Evolutionary conservation across 1,139 yeast genomes (phyloP).

Genomic region (Saccharomyces uvarum): DNA sequence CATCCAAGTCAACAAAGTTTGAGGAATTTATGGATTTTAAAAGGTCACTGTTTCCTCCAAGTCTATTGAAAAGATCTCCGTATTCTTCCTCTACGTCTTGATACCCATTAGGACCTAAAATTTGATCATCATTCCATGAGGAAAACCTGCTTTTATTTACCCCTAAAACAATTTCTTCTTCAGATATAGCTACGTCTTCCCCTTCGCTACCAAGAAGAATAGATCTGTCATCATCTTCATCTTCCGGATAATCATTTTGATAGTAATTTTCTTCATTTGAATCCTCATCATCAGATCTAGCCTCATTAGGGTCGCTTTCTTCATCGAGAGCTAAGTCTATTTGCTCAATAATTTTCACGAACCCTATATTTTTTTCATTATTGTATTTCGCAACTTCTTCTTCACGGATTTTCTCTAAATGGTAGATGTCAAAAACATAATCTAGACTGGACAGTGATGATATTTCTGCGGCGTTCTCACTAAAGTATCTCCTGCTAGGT

Average conservation of each 20-base stretch:
- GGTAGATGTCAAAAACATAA: conserved; percentile 86
- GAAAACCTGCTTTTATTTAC: neutral
- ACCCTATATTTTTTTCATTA: conserved; percentile 48
- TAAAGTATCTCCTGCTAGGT: conserved; percentile 25
- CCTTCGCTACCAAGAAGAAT: conserved; percentile 35
- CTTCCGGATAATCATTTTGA: conserved; percentile 91
- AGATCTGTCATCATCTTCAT: conserved; percentile 56
- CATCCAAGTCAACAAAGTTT: conserved; percentile 24
- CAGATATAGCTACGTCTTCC: conserved; percentile 24
- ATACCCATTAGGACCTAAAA: neutral
- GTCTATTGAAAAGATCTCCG: conserved; percentile 29
- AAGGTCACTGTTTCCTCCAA: conserved; percentile 29
- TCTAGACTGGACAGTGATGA: conserved; percentile 42
- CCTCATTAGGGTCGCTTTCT: conserved; percentile 36
- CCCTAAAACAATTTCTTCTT: conserved; percentile 8
- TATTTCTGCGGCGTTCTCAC: conserved; percentile 13
- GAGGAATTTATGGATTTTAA: conserved; percentile 19
- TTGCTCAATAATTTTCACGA: conserved; percentile 55
- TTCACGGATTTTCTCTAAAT: conserved; percentile 46
- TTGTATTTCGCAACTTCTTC: conserved; percentile 38
- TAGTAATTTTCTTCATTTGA: conserved; percentile 88
- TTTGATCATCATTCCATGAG: conserved; percentile 2
- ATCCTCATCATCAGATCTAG: conserved; percentile 56
- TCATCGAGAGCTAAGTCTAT: conserved; percentile 49
- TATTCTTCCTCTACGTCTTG: conserved; percentile 13